These are phyloP conservation scores for Tuber magnatum DNA, from an alignment of 495 filamentous ascomycete species.

Conservation along the genomic window DNA sequence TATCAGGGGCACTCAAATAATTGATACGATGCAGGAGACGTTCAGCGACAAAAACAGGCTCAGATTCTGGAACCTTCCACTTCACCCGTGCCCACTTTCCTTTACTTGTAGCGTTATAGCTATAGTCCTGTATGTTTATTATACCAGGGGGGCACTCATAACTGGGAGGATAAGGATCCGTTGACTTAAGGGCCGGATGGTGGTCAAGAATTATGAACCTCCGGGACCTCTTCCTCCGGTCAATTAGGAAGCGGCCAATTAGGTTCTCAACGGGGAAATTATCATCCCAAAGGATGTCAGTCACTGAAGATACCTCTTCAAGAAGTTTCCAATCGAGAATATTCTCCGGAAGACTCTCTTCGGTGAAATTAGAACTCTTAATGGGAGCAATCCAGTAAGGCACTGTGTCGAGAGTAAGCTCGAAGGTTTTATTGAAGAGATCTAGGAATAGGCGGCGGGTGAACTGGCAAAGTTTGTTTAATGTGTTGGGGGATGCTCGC, in stretches of 20 bases:
- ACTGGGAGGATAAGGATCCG: constrained; percentile 51
- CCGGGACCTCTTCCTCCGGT: constrained; percentile 65
- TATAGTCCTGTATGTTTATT: constrained; percentile 61
- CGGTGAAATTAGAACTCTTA: constrained; percentile 22
- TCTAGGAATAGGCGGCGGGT: constrained; percentile 74
- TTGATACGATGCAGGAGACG: constrained; percentile 69
- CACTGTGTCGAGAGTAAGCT: constrained; percentile 54
- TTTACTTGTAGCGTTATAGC: constrained; percentile 34
- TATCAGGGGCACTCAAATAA: constrained; percentile 59
- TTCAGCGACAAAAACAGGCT: constrained; percentile 73
- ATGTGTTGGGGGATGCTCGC: constrained; percentile 36
- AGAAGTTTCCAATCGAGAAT: constrained; percentile 65
- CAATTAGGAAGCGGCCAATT: constrained; percentile 59
- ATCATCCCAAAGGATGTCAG: constrained; percentile 51
- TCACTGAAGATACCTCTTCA: constrained; percentile 44
- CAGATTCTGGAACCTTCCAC: constrained; percentile 42
- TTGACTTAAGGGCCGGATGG: constrained; percentile 45
- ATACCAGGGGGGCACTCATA: constrained; percentile 49
- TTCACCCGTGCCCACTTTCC: constrained; percentile 31
- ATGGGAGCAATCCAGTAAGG: constrained; percentile 81
- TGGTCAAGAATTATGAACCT: constrained; percentile 47
- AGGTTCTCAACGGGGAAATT: constrained; percentile 54
- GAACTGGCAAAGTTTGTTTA: constrained; percentile 56
- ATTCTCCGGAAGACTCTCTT: constrained; percentile 31
- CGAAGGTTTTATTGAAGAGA: constrained; percentile 81